Percentiles rank a stretch among this genome's conserved stretches.
Conservation (phyloP, 2,329 filamentous ascomycete species). For the Exutisphaerella laricina region DNA sequence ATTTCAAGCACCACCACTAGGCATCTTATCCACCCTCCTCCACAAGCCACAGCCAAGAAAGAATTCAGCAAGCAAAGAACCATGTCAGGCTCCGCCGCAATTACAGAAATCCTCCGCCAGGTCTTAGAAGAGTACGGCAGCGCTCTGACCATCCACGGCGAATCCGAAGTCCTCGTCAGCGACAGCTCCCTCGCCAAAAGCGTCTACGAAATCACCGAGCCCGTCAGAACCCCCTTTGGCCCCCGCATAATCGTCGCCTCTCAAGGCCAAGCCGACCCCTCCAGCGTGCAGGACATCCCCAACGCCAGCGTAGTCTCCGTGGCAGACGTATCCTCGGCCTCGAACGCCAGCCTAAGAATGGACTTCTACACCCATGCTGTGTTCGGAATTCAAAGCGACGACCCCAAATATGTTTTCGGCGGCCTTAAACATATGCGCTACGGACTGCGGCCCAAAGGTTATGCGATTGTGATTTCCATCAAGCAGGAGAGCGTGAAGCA, state of each 20-base stretch:
- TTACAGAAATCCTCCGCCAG: conserved; percentile 1
- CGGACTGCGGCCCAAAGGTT: conserved; percentile 25
- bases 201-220: conserved; percentile 17
- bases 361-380: conserved; percentile 26
- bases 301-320: conserved; percentile 16
- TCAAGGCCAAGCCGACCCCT: conserved; percentile 11
- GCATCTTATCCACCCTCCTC: background rate
- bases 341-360: conserved; percentile 18
- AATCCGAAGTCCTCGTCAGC: conserved; percentile 21
- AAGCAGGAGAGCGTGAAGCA: conserved; percentile 18
- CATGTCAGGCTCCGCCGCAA: background rate
- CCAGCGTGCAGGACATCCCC: conserved; percentile 9
- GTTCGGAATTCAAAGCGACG: conserved; percentile 21
- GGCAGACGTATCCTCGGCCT: conserved; percentile 13
- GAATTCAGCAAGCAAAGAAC: background rate
- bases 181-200: conserved; percentile 19
- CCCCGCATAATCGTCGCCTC: conserved; percentile 23
- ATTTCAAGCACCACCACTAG: background rate
- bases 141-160: background rate
- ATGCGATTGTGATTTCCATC: conserved; percentile 23
- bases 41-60: background rate
- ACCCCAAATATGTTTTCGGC: conserved; percentile 23
- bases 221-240: conserved; percentile 24
- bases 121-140: conserved; percentile 2
- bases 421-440: conserved; percentile 25